Conservation (phyloP, 2,329 filamentous ascomycete genomes). For the Colletotrichum sp. region DNA sequence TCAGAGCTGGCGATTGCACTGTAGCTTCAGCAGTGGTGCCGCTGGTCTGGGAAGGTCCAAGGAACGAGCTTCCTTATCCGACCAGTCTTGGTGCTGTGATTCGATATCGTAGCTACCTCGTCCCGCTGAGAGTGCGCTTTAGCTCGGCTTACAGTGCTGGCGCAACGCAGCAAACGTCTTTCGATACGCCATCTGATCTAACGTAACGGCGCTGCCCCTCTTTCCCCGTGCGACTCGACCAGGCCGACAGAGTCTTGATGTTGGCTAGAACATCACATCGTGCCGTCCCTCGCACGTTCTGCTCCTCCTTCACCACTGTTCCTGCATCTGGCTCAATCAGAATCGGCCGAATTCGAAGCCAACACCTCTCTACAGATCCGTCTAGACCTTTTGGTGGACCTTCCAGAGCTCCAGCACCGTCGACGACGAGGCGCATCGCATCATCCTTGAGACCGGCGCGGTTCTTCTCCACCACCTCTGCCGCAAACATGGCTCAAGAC, state of each 20-base stretch:
- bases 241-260: neutral
- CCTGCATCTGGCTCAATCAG: neutral
- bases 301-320: neutral
- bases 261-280: conserved; percentile 10
- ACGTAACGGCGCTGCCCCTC: conserved; percentile 7
- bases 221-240: neutral
- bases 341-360: neutral
- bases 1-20: neutral
- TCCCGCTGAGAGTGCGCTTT: conserved; percentile 5
- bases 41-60: neutral
- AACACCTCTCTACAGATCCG: neutral
- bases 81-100: neutral
- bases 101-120: neutral
- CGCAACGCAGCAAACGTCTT: neutral
- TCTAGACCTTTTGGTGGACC: neutral
- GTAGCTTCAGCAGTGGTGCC: neutral
- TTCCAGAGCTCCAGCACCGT: neutral
- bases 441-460: neutral
- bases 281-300: neutral
- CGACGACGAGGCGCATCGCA: neutral
- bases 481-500: conserved; percentile 27
- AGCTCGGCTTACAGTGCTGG: conserved; percentile 11
- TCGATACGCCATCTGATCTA: neutral
- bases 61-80: conserved; percentile 18
- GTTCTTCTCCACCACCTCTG: neutral